These are phyloP conservation scores for Cryptococcus sp. DNA, from an alignment of 1,284 basidiomycete species.

Conservation along the genomic window DNA sequence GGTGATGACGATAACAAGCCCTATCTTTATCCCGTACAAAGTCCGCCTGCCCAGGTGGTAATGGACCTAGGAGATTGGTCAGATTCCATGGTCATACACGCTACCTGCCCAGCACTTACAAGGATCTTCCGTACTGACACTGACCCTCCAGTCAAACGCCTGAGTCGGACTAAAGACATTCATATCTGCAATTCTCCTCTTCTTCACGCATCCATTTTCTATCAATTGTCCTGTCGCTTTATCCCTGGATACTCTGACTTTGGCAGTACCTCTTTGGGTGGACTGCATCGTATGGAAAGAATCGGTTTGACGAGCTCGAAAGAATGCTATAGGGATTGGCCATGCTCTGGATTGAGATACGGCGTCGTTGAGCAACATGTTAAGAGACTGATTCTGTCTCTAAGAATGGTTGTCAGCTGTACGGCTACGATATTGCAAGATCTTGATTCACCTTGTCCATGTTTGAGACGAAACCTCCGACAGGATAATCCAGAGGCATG, in stretches of 20 bases:
- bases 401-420: slow-evolving; percentile 37
- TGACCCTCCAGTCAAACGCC: slow-evolving; percentile 84
- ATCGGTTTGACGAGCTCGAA: slow-evolving; percentile 75
- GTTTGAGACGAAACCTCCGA: slow-evolving; percentile 76
- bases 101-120: slow-evolving; percentile 33
- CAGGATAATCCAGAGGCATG: slow-evolving; percentile 45
- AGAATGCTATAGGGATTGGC: slow-evolving; percentile 64
- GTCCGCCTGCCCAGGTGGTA: slow-evolving; percentile 22
- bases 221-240: slow-evolving; percentile 64
- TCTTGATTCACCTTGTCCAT: slow-evolving; percentile 70
- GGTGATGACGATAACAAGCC: slow-evolving; percentile 86
- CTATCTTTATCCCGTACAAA: slow-evolving; percentile 75
- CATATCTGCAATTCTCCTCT: slow-evolving; percentile 78
- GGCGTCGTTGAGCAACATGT: slow-evolving; percentile 72
- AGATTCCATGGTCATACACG: slow-evolving; percentile 20
- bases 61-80: slow-evolving; percentile 10
- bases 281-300: slow-evolving; percentile 60
- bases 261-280: slow-evolving; percentile 39
- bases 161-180: slow-evolving; percentile 81
- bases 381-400: slow-evolving; percentile 79
- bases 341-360: slow-evolving; percentile 49
- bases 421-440: not conserved
- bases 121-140: slow-evolving; percentile 72
- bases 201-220: slow-evolving; percentile 61
- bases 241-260: slow-evolving; percentile 79